Evolutionary conservation across 2,329 filamentous ascomycete species (phyloP).

Genomic region (Ophiostoma sp.): DNA sequence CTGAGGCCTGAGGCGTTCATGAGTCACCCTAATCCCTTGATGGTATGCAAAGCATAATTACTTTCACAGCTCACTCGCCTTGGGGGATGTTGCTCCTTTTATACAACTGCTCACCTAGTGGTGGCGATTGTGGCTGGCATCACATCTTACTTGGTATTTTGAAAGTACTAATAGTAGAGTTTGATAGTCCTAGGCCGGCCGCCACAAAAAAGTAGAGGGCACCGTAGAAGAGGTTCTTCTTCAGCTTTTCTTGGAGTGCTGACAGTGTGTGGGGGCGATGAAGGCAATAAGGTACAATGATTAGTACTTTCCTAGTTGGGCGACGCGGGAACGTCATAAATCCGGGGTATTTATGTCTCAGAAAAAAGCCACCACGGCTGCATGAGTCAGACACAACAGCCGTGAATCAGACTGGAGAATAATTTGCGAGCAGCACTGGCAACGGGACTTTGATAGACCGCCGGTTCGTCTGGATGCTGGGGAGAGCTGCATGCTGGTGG

Average conservation of each 20-base stretch:
- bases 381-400: too few relatives aligned
- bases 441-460: too few relatives aligned
- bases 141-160: background rate
- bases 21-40: too few relatives aligned
- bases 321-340: background rate
- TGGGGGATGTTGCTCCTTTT: background rate
- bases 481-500: too few relatives aligned
- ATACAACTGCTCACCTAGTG: background rate
- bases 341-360: background rate
- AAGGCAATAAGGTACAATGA: background rate
- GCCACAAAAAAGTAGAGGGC: background rate
- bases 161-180: slow-evolving; percentile 1
- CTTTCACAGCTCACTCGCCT: background rate
- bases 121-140: slow-evolving; percentile 4
- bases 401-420: too few relatives aligned
- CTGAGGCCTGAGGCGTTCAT: too few relatives aligned
- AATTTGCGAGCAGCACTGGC: too few relatives aligned
- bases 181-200: background rate
- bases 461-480: too few relatives aligned
- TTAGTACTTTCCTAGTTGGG: background rate
- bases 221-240: background rate
- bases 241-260: background rate
- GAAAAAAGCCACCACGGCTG: too few relatives aligned
- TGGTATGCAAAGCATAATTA: too few relatives aligned
- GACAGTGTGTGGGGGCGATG: background rate